Base-by-base conservation (phyloP, 306 rosid species). In the Dalbergia oliveri region DNA sequence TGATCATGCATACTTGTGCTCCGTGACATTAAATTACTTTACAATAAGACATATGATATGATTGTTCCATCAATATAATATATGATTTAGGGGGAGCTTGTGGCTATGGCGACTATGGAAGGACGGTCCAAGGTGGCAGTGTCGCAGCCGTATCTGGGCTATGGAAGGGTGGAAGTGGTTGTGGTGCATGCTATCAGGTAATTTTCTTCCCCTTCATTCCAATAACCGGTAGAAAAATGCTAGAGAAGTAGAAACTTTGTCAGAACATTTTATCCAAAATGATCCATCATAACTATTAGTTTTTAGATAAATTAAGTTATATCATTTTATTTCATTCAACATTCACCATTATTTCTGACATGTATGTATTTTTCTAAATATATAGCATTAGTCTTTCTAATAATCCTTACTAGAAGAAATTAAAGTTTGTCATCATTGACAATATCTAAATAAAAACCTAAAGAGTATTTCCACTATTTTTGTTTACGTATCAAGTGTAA, bases 111-210 rank as follows among this genome's bases (percentile, higher is more conserved):
- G 95, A 90, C 68, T 89, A 76, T n/a, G 99, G 99, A 85, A 90
- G 83, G 43, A 90, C 87, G 0, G 77, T 93, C 4, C 82, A 94
- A 47, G 88, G 86, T 69, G 99, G 97, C 59, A 84, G 35, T n/a
- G 99, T 94, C 0, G 35, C 97, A 49, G 95, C 89, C 3, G 97
- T 91, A 43, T 80, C 97, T 9, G 69, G 86, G 63, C 87, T 94
- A 23, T 94, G 84, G 69, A 89, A 51, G 71, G 80, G 88, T 83
- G 99, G 99, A 43, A 61, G 79, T 59, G 99, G 93, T 2, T 94
- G 97, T 68, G 99, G 99, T 75, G 87, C 90, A 68, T 94, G 97
- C 64, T 94, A 94, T 66, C 89, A 88, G 87, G 98, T 91, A 62
- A n/a, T n/a, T 9, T 72, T 39, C 3, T 11, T 49, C 5, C 58